phyloP scores from a whole-genome alignment of 768 basidiomycete genomes.

The Lactarius psammicola region DNA sequence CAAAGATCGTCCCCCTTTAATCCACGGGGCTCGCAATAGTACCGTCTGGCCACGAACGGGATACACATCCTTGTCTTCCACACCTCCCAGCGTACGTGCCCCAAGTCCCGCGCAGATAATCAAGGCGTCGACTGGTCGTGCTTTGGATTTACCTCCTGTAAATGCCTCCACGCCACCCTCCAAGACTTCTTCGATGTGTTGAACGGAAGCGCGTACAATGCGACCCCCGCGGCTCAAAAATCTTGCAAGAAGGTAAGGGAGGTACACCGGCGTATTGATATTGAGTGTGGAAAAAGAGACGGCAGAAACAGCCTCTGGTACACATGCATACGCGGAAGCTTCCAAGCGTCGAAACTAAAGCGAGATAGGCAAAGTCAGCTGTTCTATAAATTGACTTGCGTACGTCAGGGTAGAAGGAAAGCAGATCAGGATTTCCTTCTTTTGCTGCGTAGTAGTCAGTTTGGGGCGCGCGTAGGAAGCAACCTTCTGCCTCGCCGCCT shows the following conservation, averaged over 20 bases:
- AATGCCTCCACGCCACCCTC: constrained; percentile 48
- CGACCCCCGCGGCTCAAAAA: constrained; percentile 63
- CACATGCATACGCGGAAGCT: constrained; percentile 38
- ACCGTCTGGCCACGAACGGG: constrained; percentile 50
- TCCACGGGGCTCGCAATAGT: constrained; percentile 49
- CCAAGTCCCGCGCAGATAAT: constrained; percentile 72
- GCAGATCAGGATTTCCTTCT: constrained; percentile 40
- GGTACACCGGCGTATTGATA: constrained; percentile 62
- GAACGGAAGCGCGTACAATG: constrained; percentile 55
- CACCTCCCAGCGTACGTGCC: constrained; percentile 49
- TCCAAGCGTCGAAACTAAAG: constrained; percentile 43
- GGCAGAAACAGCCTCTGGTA: constrained; percentile 46
- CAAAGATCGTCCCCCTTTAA: constrained; percentile 50
- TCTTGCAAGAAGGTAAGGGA: constrained; percentile 59
- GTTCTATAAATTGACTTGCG: constrained; percentile 1
- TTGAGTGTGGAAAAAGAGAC: constrained; percentile 64
- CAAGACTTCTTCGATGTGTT: constrained; percentile 69
- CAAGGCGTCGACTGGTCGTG: constrained; percentile 46
- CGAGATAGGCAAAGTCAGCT: not conserved
- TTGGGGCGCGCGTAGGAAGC: constrained; percentile 63
- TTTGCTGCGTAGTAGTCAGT: constrained; percentile 55
- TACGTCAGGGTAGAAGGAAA: constrained; percentile 38
- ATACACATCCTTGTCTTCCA: constrained; percentile 49
- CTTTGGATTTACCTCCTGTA: constrained; percentile 23
- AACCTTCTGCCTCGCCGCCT: constrained; percentile 52